Evolutionary conservation across 208 protist genomes (phyloP).

Genomic region (Trypanosoma boissoni): DNA sequence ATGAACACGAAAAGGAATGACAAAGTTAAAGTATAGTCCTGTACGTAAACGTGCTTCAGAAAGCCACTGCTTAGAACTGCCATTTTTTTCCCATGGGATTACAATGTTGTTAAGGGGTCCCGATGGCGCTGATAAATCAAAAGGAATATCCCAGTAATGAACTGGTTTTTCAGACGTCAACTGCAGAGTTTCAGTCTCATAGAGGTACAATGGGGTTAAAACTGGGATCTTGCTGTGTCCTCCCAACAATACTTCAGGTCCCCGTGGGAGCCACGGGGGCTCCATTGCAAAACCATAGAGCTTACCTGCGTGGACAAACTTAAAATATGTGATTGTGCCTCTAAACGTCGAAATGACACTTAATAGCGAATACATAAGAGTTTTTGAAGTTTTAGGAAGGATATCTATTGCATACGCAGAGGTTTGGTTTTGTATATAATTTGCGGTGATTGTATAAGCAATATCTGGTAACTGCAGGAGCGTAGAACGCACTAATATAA

Average conservation of each 20-base stretch:
- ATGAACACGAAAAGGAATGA: conserved; percentile 62
- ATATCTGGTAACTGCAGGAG: conserved; percentile 61
- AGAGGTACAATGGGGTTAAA: neutral
- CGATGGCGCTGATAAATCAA: conserved; percentile 1
- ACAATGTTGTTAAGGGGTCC: conserved; percentile 47
- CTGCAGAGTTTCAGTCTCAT: conserved; percentile 6
- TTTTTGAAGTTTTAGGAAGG: conserved; percentile 3
- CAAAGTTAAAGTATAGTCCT: conserved; percentile 59
- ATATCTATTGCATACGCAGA: conserved; percentile 12
- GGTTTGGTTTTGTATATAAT: conserved; percentile 45
- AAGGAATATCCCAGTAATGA: conserved; percentile 15
- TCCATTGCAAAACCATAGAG: conserved; percentile 16
- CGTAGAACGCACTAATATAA: conserved; percentile 53
- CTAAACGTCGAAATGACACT: conserved; percentile 20
- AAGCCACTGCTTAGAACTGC: conserved; percentile 14
- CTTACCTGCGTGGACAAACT: conserved; percentile 11
- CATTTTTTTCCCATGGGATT: conserved; percentile 31
- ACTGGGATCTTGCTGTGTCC: neutral
- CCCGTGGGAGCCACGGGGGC: neutral
- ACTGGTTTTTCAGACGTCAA: neutral
- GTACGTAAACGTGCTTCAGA: conserved; percentile 9
- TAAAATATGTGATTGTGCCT: conserved; percentile 20
- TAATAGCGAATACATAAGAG: conserved; percentile 20
- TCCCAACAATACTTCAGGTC: neutral
- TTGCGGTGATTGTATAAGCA: conserved; percentile 56